A percentile compares a stretch with the other conserved stretches of the same genome.
Conservation (phyloP, 73 alveolate genomes). For the Paramecium sexaurelia region DNA sequence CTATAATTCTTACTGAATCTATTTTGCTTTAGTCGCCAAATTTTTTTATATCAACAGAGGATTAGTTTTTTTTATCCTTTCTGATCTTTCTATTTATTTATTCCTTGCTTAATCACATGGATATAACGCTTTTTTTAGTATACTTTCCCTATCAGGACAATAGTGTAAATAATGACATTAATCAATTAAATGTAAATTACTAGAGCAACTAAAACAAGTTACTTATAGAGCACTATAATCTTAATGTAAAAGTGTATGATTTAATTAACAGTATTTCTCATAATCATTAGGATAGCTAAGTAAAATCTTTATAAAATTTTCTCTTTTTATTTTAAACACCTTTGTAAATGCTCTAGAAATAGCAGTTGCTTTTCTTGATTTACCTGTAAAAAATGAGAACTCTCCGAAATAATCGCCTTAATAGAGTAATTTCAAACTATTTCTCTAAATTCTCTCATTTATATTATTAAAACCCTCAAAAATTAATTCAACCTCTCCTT, state of each 20-base stretch:
- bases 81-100: background rate
- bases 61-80: background rate
- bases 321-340: conserved; percentile 69
- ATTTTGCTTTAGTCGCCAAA: background rate
- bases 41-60: background rate
- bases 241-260: conserved; percentile 59
- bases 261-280: conserved; percentile 64
- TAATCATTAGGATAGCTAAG: conserved; percentile 72
- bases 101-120: background rate
- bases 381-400: conserved; percentile 82
- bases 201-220: conserved; percentile 81
- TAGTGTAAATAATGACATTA: conserved; percentile 37
- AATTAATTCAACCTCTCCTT: conserved; percentile 79
- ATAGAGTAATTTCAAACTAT: conserved; percentile 70
- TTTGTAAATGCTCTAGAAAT: conserved; percentile 80
- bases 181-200: conserved; percentile 72
- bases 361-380: conserved; percentile 80
- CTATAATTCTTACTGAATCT: background rate
- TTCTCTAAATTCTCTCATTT: background rate
- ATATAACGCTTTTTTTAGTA: background rate
- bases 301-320: conserved; percentile 57
- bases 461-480: conserved; percentile 65
- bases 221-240: conserved; percentile 57
- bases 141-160: conserved; percentile 31
- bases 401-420: conserved; percentile 84